Conservation (phyloP, 2,329 filamentous ascomycete genomes). For the Trichoderma sp. region DNA sequence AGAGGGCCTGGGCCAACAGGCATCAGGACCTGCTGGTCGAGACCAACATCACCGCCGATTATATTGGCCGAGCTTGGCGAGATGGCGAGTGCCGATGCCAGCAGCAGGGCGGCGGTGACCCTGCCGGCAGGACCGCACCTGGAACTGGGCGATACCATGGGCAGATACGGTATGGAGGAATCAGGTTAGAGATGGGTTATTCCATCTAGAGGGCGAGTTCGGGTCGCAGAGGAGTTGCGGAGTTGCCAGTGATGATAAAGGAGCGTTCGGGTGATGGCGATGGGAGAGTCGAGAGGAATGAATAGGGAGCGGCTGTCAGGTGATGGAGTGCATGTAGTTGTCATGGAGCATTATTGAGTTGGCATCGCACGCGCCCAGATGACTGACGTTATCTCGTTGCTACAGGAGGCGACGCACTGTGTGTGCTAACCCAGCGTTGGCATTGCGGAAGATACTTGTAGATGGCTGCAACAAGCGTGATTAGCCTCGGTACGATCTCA, state of each 20-base stretch:
- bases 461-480: neutral
- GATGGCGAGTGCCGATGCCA: constrained; percentile 65
- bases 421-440: neutral
- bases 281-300: neutral
- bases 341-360: constrained; percentile 14
- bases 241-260: neutral
- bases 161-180: neutral
- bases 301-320: constrained; percentile 17
- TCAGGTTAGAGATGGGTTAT: constrained; percentile 15
- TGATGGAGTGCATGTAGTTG: constrained; percentile 17
- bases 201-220: constrained; percentile 7
- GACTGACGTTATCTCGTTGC: constrained; percentile 22
- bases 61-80: constrained; percentile 46
- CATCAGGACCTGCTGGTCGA: constrained; percentile 46
- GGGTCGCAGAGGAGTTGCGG: neutral
- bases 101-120: constrained; percentile 63
- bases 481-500: neutral
- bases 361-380: constrained; percentile 14
- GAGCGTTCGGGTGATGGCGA: neutral
- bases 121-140: constrained; percentile 59
- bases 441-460: neutral
- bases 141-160: constrained; percentile 24
- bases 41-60: constrained; percentile 35
- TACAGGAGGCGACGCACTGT: constrained; percentile 4
- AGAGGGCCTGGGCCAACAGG: constrained; percentile 40